Conservation (phyloP, 495 filamentous ascomycete genomes). For the Stereocaulon alpinum region DNA sequence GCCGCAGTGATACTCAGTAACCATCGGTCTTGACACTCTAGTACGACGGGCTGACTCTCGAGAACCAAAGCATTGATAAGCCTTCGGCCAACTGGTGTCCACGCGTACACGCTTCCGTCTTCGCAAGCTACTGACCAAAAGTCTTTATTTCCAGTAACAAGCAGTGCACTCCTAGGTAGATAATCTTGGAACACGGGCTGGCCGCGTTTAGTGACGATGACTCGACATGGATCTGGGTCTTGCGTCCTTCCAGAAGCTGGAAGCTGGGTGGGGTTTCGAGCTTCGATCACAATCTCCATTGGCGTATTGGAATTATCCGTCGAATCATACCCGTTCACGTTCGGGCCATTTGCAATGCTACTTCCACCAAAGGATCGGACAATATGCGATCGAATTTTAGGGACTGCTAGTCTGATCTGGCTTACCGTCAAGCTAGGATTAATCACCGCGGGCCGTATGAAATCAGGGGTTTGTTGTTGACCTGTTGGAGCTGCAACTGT, state of each 20-base stretch:
- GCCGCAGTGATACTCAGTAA: constrained; percentile 79
- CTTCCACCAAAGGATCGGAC: constrained; percentile 50
- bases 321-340: constrained; percentile 30
- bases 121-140: constrained; percentile 93
- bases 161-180: constrained; percentile 68
- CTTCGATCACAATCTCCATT: constrained; percentile 48
- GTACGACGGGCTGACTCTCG: constrained; percentile 86
- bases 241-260: constrained; percentile 45
- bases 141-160: constrained; percentile 76
- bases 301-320: constrained; percentile 36
- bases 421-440: constrained; percentile 71
- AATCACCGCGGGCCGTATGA: constrained; percentile 74
- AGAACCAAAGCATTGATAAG: constrained; percentile 73
- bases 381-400: constrained; percentile 74
- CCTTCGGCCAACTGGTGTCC: constrained; percentile 88
- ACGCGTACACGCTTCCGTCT: constrained; percentile 84
- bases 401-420: constrained; percentile 81
- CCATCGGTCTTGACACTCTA: constrained; percentile 84
- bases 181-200: constrained; percentile 88
- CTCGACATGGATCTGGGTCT: constrained; percentile 68
- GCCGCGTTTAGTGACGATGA: constrained; percentile 75
- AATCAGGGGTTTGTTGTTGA: constrained; percentile 67
- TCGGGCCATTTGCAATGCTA: constrained; percentile 18
- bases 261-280: constrained; percentile 53
- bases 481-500: constrained; percentile 42